These are phyloP conservation scores for Hymenoscyphus infarciens DNA, from an alignment of 2,329 filamentous ascomycete species.

Conservation along the genomic window DNA sequence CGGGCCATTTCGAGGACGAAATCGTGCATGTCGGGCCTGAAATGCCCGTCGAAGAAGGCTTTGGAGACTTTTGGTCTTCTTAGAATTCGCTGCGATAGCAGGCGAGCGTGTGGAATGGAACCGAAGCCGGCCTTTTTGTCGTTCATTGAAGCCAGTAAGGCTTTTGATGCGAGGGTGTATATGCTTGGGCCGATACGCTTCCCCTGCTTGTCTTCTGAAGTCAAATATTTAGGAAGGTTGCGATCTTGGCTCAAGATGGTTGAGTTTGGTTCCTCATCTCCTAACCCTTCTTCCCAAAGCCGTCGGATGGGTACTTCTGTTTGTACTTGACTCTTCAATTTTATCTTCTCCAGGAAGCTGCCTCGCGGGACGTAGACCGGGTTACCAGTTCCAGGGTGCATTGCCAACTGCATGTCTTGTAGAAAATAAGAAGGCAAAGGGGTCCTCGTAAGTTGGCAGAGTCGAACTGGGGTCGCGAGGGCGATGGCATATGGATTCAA, in stretches of 20 bases:
- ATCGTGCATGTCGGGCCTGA: constrained; percentile 54
- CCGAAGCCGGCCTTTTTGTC: neutral
- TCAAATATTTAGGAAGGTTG: neutral
- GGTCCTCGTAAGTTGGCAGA: constrained; percentile 47
- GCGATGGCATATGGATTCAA: constrained; percentile 63
- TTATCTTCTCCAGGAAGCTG: neutral
- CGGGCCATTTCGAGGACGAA: constrained; percentile 51
- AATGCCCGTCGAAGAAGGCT: constrained; percentile 35
- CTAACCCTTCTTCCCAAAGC: neutral
- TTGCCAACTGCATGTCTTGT: constrained; percentile 55
- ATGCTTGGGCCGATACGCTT: neutral
- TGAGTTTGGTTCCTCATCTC: neutral
- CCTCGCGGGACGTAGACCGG: constrained; percentile 54
- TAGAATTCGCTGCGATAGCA: constrained; percentile 11
- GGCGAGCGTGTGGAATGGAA: neutral
- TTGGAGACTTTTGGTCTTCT: neutral
- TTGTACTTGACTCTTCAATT: neutral
- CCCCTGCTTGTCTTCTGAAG: neutral
- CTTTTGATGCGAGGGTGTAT: neutral
- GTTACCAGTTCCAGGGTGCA: constrained; percentile 49
- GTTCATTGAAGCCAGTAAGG: neutral
- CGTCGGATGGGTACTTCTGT: neutral
- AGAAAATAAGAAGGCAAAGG: constrained; percentile 60
- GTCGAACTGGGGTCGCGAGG: constrained; percentile 57
- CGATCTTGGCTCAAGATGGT: neutral